Conservation (phyloP, 768 basidiomycete species). For the Strobilomyces echinocephalus region DNA sequence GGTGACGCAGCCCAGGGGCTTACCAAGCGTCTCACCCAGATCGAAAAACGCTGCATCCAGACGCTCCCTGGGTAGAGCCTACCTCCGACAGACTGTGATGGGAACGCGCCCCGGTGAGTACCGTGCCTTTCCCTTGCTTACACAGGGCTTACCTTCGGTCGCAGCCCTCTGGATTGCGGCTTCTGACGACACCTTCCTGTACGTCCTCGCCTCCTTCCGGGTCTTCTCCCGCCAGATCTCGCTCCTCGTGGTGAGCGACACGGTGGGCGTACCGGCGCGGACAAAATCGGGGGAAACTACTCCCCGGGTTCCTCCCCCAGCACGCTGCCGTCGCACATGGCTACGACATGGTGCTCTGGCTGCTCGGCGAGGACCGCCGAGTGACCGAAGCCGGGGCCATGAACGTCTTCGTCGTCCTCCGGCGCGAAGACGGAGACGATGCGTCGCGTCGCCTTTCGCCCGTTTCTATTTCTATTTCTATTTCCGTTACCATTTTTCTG, state of each 20-base stretch:
- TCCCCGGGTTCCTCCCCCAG: constrained; percentile 61
- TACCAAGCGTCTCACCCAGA: constrained; percentile 59
- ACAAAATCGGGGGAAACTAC: constrained; percentile 66
- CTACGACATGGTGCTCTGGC: constrained; percentile 77
- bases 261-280: constrained; percentile 75
- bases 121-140: neutral
- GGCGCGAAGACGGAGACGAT: constrained; percentile 52
- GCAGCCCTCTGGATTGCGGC: constrained; percentile 65
- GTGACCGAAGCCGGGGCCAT: constrained; percentile 67
- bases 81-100: constrained; percentile 78
- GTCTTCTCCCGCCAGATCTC: constrained; percentile 53
- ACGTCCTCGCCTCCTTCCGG: constrained; percentile 70
- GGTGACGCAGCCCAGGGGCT: constrained; percentile 44
- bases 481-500: too few species aligned
- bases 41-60: constrained; percentile 77
- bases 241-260: constrained; percentile 61
- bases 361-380: constrained; percentile 55
- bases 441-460: too few species aligned
- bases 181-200: constrained; percentile 76
- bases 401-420: constrained; percentile 73
- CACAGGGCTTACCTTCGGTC: too few species aligned
- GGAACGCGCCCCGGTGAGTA: constrained; percentile 37
- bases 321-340: constrained; percentile 57
- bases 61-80: constrained; percentile 65
- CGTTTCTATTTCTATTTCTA: neutral